Base-by-base conservation (phyloP, 352 stramenopile genomes). In the Globisporangium sylvaticum region DNA sequence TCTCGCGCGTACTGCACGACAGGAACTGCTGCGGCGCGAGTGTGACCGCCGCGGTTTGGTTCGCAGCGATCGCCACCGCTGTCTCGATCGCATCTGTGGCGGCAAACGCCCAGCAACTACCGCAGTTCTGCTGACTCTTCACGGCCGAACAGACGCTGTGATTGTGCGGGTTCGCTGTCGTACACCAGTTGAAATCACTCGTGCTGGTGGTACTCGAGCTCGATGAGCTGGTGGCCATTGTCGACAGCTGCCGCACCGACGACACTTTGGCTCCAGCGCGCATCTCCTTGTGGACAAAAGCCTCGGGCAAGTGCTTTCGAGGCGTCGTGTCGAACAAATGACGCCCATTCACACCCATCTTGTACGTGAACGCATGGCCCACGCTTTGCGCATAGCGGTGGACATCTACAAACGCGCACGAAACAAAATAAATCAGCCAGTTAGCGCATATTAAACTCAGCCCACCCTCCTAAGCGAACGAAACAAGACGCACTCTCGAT, bases 101-200 rank as follows among this genome's bases (percentile, higher is more conserved):
- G 15, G 83, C 85, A 37, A 94, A 94, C 2, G 85, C 82, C 85
- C 85, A 94, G 68, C 85, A 94, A 65, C 80, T 90, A n/a, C 85
- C 85, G 62, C 85, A 94, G 58, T 88, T 90, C 44, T 89, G 73
- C 67, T 94, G 85, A 60, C 85, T 92, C 72, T 94, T 94, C n/a
- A 92, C 80, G 9, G 74, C 77, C 42, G 83, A 81, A 63, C 85
- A 94, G 42, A 94, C 81, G 62, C 72, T 90, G 63, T 78, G 80
- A 42, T 68, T 73, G 53, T 88, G 74, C 7, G 85, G 79, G 70
- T 94, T 94, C 56, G 83, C 67, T 22, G 68, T 79, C 27, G 74
- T 81, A 72, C 85, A 94, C 85, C 85, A 94, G 61, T 94, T 90
- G 64, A 90, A 78, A 27, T 80, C 71, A 42, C 65, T 71, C 18